Conservation (phyloP, 2,329 filamentous ascomycete genomes). For the Spiromastix sp. region DNA sequence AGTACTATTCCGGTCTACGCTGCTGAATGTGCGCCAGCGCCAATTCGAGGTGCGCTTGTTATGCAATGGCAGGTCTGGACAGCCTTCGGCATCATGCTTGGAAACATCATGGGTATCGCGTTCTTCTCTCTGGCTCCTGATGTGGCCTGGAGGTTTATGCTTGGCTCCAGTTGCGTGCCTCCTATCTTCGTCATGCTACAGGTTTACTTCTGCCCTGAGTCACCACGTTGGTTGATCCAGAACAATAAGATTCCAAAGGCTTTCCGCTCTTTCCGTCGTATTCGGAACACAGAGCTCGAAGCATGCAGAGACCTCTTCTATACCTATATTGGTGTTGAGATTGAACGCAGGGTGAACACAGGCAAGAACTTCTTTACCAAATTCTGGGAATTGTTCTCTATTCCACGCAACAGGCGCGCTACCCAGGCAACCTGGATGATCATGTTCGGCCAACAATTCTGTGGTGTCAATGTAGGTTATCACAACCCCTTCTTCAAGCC, state of each 20-base stretch:
- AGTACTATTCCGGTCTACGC: constrained; percentile 39
- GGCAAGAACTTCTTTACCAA: constrained; percentile 42
- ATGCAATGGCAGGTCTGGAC: constrained; percentile 46
- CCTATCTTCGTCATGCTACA: constrained; percentile 47
- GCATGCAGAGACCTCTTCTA: constrained; percentile 49
- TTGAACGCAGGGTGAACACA: constrained; percentile 46
- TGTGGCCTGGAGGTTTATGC: constrained; percentile 57
- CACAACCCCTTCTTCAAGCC: no score
- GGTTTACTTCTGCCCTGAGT: constrained; percentile 56
- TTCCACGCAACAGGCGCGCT: constrained; percentile 54
- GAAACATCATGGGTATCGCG: constrained; percentile 40
- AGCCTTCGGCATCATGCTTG: constrained; percentile 37
- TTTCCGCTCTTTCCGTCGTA: constrained; percentile 37
- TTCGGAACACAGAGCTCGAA: constrained; percentile 42
- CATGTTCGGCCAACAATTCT: constrained; percentile 55
- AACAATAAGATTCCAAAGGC: constrained; percentile 35
- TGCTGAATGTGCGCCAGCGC: constrained; percentile 38
- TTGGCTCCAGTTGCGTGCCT: constrained; percentile 55
- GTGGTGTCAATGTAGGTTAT: constrained; percentile 42
- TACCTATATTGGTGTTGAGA: constrained; percentile 47
- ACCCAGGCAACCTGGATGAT: constrained; percentile 47
- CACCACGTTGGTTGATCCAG: constrained; percentile 42
- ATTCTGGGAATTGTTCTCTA: constrained; percentile 48
- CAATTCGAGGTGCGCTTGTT: constrained; percentile 40
- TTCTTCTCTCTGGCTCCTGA: constrained; percentile 37